These are phyloP conservation scores for Hypoxylon rubiginosum DNA, from an alignment of 2,329 filamentous ascomycete species.

Conservation along the genomic window DNA sequence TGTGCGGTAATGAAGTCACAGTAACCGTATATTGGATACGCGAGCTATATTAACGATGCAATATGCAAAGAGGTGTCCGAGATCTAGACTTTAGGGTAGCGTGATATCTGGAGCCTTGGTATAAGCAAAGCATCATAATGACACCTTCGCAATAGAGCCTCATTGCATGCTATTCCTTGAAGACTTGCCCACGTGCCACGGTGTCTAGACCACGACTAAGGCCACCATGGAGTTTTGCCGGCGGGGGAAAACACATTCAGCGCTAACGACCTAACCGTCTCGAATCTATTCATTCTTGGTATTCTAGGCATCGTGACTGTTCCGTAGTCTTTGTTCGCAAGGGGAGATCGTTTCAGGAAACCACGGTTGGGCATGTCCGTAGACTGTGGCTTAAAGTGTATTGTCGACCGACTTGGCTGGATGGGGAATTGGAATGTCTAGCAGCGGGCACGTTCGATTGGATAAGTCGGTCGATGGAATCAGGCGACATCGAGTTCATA, in stretches of 20 bases:
- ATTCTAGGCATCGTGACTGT: conserved; percentile 10
- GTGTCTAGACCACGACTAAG: conserved; percentile 14
- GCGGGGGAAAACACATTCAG: conserved; percentile 10
- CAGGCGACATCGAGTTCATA: neutral
- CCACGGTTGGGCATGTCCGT: neutral
- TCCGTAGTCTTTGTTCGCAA: neutral
- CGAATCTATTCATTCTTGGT: conserved; percentile 4
- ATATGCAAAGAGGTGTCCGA: conserved; percentile 3
- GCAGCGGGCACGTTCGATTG: neutral
- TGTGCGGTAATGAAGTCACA: neutral
- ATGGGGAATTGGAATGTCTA: neutral
- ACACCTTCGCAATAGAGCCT: conserved; percentile 1
- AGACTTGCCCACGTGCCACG: neutral
- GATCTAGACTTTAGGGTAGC: neutral
- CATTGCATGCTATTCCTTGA: neutral
- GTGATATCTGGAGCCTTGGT: neutral
- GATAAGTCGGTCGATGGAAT: neutral
- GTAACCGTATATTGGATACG: neutral
- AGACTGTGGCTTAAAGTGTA: neutral
- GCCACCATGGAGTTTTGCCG: conserved; percentile 9
- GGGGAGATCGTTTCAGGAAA: conserved; percentile 3
- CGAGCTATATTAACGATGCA: conserved; percentile 15
- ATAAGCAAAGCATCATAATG: neutral
- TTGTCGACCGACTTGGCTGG: conserved; percentile 3
- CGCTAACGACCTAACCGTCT: conserved; percentile 6